phyloP scores from a whole-genome alignment of 352 stramenopile genomes.

The Phytophthora tentaculata region DNA sequence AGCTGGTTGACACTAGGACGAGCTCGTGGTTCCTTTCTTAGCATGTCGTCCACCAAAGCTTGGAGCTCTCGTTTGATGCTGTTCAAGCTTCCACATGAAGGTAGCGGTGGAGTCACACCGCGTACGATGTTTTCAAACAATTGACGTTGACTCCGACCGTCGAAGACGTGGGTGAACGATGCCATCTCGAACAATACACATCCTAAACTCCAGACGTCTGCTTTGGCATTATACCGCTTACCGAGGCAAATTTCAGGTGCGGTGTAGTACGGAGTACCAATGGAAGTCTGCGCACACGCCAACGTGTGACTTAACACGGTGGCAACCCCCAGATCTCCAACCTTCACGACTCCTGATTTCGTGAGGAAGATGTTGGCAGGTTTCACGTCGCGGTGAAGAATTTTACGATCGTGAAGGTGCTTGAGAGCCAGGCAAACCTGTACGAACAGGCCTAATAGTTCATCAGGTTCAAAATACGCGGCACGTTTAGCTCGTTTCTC shows the following conservation, averaged over 20 bases:
- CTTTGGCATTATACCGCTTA: conserved; percentile 93
- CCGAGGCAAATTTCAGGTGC: conserved; percentile 94
- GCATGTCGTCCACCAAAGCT: conserved; percentile 57
- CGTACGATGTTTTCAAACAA: conserved; percentile 79
- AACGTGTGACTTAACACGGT: conserved; percentile 79
- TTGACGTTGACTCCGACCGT: conserved; percentile 79
- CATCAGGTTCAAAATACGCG: conserved; percentile 40
- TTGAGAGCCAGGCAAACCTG: conserved; percentile 82
- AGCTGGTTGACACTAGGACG: conserved; percentile 73
- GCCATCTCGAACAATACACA: conserved; percentile 94
- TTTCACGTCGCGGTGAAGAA: conserved; percentile 90
- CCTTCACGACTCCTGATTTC: conserved; percentile 64
- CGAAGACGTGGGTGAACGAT: conserved; percentile 90
- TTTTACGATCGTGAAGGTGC: conserved; percentile 83
- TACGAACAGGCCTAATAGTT: conserved; percentile 66
- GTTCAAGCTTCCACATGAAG: conserved; percentile 16
- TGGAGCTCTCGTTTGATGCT: conserved; percentile 34
- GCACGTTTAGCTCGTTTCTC: conserved; percentile 33
- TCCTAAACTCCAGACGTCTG: conserved; percentile 94
- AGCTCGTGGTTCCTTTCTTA: conserved; percentile 62
- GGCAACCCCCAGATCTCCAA: conserved; percentile 83
- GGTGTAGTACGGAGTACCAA: conserved; percentile 92
- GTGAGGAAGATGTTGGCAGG: conserved; percentile 89
- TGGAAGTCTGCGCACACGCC: conserved; percentile 75
- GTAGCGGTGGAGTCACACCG: conserved; percentile 23